phyloP scores from a whole-genome alignment of 2,329 filamentous ascomycete genomes.

The Herpotrichia juniperi region DNA sequence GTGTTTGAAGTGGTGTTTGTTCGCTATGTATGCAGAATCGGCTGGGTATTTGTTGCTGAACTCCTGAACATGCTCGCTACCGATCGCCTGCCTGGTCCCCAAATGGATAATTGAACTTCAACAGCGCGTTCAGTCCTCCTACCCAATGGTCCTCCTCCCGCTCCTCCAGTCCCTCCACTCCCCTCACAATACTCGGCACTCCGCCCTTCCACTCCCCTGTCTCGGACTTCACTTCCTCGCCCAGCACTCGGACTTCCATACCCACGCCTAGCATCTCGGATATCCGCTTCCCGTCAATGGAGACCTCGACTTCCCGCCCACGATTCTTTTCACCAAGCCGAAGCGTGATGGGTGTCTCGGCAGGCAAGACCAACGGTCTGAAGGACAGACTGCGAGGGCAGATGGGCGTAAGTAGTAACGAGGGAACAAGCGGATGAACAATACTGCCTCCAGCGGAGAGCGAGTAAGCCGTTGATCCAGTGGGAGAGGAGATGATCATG shows the following conservation, averaged over 20 bases:
- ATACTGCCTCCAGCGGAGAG: constrained; percentile 93
- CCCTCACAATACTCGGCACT: constrained; percentile 88
- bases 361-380: constrained; percentile 84
- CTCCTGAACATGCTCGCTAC: neutral
- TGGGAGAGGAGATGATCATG: constrained; percentile 92
- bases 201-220: constrained; percentile 70
- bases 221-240: constrained; percentile 69
- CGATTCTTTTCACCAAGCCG: constrained; percentile 71
- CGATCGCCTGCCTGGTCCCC: constrained; percentile 58
- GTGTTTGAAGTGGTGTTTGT: too few relatives aligned
- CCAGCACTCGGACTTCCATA: constrained; percentile 83
- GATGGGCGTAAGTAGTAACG: constrained; percentile 89
- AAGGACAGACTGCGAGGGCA: constrained; percentile 92
- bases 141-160: constrained; percentile 91
- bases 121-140: constrained; percentile 84
- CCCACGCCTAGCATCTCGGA: constrained; percentile 51
- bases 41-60: too few relatives aligned
- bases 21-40: too few relatives aligned
- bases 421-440: constrained; percentile 89
- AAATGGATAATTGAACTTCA: constrained; percentile 99
- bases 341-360: constrained; percentile 82
- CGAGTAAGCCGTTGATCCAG: constrained; percentile 93
- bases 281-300: constrained; percentile 55
- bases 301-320: constrained; percentile 56
- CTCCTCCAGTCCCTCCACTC: constrained; percentile 43